Evolutionary conservation across 164 flowering plant species (phyloP).

Genomic region (Liquidambar formosana): DNA sequence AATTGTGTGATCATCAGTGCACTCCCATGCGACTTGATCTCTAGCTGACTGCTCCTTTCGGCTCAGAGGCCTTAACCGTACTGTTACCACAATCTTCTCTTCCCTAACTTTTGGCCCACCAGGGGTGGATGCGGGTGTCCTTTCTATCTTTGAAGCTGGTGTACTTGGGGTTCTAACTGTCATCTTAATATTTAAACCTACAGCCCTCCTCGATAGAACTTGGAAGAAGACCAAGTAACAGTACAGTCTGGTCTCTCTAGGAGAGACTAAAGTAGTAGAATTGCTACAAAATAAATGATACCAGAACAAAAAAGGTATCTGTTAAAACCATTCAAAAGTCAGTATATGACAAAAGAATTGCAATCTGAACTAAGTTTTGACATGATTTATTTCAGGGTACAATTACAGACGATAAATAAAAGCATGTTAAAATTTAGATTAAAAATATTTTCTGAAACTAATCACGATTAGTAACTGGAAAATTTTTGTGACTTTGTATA

Average conservation of each 20-base stretch:
- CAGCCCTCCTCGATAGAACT: background rate
- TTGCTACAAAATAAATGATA: background rate
- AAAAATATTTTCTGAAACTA: too few species aligned
- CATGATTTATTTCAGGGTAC: background rate
- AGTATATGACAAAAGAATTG: background rate
- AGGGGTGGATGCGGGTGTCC: slow-evolving; percentile 77
- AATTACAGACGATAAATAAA: too few species aligned
- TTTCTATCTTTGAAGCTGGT: slow-evolving; percentile 55
- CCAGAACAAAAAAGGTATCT: background rate
- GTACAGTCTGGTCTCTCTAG: slow-evolving; percentile 4
- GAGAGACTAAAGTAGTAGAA: slow-evolving; percentile 4
- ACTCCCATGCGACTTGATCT: slow-evolving; percentile 96
- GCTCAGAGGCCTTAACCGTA: slow-evolving; percentile 81
- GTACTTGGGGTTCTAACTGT: slow-evolving; percentile 65
- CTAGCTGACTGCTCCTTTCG: slow-evolving; percentile 65
- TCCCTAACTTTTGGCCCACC: slow-evolving; percentile 71
- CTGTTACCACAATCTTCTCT: slow-evolving; percentile 97
- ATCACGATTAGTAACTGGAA: background rate
- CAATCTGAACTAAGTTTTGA: background rate
- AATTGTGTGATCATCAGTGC: slow-evolving; percentile 79
- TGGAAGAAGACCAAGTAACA: slow-evolving; percentile 2
- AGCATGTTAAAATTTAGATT: background rate
- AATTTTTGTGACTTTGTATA: too few species aligned
- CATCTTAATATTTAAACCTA: slow-evolving; percentile 38
- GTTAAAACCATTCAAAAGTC: background rate